Base-by-base conservation (phyloP, 306 rosid species). In the Glycine soja region DNA sequence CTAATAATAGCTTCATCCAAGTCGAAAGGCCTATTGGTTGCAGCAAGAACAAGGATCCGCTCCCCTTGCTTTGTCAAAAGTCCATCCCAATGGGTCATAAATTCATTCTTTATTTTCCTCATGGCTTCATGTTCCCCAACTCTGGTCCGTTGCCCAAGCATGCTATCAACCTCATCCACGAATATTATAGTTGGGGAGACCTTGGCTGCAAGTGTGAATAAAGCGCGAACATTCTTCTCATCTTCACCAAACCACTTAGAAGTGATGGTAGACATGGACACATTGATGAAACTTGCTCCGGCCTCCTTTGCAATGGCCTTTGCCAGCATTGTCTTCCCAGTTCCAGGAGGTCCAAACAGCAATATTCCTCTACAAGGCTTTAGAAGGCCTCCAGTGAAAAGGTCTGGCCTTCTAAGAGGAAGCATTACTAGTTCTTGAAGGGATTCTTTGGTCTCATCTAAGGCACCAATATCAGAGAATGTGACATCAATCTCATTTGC, bases 211-310 rank as follows among this genome's bases (percentile, higher is more conserved):
- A 96, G 80, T 32, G 98, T 88, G 89, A 96, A 96, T 73, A 96
- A 88, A 52, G 99, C 98, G 3, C 99, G 89, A 10, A 96, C 98
- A 32, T 96, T 96, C 86, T 96, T 96, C 88, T 96, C 99, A 67
- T 93, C 98, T 92, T 93, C 99, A 57, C 98, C 99, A 64, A 96
- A 96, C 99, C 99, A 96, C 84, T 93, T 96, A 43, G 99, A 96
- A 13, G 98, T 95, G 50, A 95, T 93, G 85, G 97, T 95, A 52
- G 99, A 95, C 99, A 95, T 95, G 67, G 99, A 95, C 12, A 96
- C 97, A 45, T 96, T 96, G 12, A 96, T 96, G 90, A 96, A 96
- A 84, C 98, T 96, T 76, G 97, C 99, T 75, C 98, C 99, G 5
- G 99, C 97, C 85, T 96, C 97, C 86, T 83, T 90, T 47, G 98